phyloP scores from a whole-genome alignment of 2,329 filamentous ascomycete species.

The Trichophyton rubrum region DNA sequence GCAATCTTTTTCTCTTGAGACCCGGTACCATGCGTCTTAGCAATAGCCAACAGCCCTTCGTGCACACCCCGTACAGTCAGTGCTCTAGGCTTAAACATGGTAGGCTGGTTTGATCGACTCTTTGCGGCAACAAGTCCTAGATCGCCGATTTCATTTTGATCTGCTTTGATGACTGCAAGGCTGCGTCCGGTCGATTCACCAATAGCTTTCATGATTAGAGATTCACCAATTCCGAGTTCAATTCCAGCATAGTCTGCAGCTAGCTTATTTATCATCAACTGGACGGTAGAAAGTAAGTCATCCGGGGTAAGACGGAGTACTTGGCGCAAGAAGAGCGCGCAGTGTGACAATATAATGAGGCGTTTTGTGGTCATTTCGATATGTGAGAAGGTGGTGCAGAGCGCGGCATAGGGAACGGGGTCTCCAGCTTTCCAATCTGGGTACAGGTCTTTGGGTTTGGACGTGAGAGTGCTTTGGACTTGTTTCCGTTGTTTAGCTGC shows the following conservation, averaged over 20 bases:
- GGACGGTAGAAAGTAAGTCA: conserved; percentile 74
- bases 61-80: conserved; percentile 79
- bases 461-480: conserved; percentile 62
- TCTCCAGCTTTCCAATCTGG: conserved; percentile 86
- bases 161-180: conserved; percentile 77
- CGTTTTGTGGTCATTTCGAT: conserved; percentile 92
- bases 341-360: conserved; percentile 75
- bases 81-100: conserved; percentile 95
- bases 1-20: conserved; percentile 85
- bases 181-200: conserved; percentile 86
- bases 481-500: conserved; percentile 67
- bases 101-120: conserved; percentile 86
- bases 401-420: conserved; percentile 83
- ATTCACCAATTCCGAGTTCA: conserved; percentile 96
- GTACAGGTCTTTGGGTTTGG: conserved; percentile 64
- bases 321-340: conserved; percentile 80
- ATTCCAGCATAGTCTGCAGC: conserved; percentile 94
- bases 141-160: conserved; percentile 94
- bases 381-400: conserved; percentile 88
- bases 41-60: conserved; percentile 75
- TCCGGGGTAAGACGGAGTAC: conserved; percentile 82
- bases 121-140: conserved; percentile 89
- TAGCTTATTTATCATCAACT: conserved; percentile 96
- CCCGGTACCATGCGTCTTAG: conserved; percentile 72
- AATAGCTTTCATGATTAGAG: conserved; percentile 96